Conservation (phyloP, 441 rosid species). For the Adansonia rubrostipa region DNA sequence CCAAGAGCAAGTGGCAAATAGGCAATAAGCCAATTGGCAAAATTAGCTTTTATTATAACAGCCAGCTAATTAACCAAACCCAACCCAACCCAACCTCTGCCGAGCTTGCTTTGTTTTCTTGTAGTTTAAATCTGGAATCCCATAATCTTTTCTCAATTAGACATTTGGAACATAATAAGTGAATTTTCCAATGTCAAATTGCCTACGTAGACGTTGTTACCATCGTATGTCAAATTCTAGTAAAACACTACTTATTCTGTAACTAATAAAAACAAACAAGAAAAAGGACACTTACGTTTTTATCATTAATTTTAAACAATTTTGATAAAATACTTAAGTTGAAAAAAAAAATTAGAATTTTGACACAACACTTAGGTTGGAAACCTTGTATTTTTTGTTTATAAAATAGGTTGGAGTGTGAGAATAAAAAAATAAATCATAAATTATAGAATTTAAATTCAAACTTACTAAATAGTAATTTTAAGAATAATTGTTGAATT, state of each 20-base stretch:
- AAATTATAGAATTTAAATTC: no score
- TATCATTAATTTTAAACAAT: neutral
- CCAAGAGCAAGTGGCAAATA: neutral
- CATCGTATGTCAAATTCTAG: neutral
- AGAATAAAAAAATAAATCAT: no score
- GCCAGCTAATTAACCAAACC: neutral
- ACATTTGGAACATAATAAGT: neutral
- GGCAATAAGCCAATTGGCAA: neutral
- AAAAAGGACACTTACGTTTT: neutral
- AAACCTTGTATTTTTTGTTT: no score
- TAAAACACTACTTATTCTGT: neutral
- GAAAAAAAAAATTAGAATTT: no score
- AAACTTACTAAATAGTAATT: no score
- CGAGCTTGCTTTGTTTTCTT: neutral
- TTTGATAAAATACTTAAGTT: neutral
- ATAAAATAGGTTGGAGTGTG: no score
- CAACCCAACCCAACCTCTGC: neutral
- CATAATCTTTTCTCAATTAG: neutral
- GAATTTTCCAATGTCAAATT: slow-evolving; percentile 26
- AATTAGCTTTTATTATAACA: neutral
- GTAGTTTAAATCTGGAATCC: neutral
- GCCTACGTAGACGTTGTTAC: neutral
- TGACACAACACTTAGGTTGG: no score
- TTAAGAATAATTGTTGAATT: no score
- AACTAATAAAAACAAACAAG: neutral